Base-by-base conservation (phyloP, 148 eudicot genomes). In the Diospyros kaki region DNA sequence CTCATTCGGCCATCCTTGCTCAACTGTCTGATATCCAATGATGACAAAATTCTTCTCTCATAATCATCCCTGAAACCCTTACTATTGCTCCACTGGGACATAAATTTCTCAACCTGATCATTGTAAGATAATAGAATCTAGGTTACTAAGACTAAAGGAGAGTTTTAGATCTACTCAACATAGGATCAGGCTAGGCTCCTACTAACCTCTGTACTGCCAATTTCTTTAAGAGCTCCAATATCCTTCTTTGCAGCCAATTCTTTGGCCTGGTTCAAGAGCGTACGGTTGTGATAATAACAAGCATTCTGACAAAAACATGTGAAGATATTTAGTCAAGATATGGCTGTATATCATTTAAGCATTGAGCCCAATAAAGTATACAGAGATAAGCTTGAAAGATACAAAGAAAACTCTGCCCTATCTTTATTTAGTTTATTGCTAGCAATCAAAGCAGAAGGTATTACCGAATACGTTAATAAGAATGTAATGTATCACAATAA, bases 1-100 rank as follows among this genome's bases (percentile, higher is more conserved):
- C 96, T 92, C 75, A 84, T 83, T 59, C 97, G 82, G 14, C 92
- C 96, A 77, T 92, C 98, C 80, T 82, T 85, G 73, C 92, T 87
- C 82, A 92, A 58, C 82, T 89, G 93, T 6, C 94, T 81, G 48
- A 63, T 76, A 79, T 94, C 98, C 58, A 94, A 80, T 41, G 97
- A 92, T 13, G 48, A 45, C 83, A 90, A 81, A 66, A 90, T 82
- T 82, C 94, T 87, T 77, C 75, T 89, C 86, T 90, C 92, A 63
- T 90, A 94, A 67, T 92, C 97, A 55, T 81, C 85, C 81, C 98
- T 82, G 69, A 92, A 87, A 61, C 83, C 83, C 84, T 92, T 90
- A 38, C 73, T 81, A 64, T 71, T 78, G 76, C 77, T 87, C 98
- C 98, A 92, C 3, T 69, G 79, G 69, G 89, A 80, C 87, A 92